Percentiles rank a stretch among this genome's conserved stretches.
Conservation (phyloP, 805 yeast genomes). For the Priceomyces haplophilus region DNA sequence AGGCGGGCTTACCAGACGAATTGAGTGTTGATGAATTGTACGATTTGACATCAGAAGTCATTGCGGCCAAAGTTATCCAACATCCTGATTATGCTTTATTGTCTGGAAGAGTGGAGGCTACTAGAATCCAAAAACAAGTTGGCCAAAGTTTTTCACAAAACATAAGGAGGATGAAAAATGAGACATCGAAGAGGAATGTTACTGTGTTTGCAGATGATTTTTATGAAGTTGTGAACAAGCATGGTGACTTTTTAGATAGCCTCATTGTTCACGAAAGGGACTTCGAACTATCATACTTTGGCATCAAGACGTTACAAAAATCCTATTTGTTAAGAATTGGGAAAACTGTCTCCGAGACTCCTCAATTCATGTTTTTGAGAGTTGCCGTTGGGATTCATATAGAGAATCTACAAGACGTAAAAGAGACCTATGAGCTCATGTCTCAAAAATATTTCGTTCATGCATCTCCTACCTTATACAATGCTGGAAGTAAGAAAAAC, state of each 20-base stretch:
- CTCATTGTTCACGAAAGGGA: constrained; percentile 79
- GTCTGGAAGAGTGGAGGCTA: constrained; percentile 38
- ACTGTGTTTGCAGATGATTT: constrained; percentile 74
- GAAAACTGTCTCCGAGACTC: constrained; percentile 74
- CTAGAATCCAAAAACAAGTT: constrained; percentile 21
- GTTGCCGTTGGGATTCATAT: constrained; percentile 92
- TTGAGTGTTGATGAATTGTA: constrained; percentile 19
- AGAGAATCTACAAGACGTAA: constrained; percentile 55
- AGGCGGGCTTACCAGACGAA: constrained; percentile 18
- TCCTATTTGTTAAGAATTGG: constrained; percentile 68
- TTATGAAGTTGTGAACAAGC: constrained; percentile 56
- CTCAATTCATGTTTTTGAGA: constrained; percentile 86
- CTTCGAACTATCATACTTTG: constrained; percentile 76
- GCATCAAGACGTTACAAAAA: constrained; percentile 87
- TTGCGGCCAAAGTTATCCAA: constrained; percentile 30
- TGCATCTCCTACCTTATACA: constrained; percentile 93
- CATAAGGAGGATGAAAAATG: constrained; percentile 16
- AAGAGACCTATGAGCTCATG: constrained; percentile 87
- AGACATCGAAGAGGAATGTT: constrained; percentile 10
- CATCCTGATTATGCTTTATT: constrained; percentile 36
- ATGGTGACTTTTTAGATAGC: constrained; percentile 65
- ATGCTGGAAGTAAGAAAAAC: constrained; percentile 84
- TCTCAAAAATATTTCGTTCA: constrained; percentile 85
- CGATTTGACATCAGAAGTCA: constrained; percentile 29
- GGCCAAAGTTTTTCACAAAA: constrained; percentile 23